Percentiles rank a stretch among this genome's conserved stretches.
Evolutionary conservation across 2,329 filamentous ascomycete genomes (phyloP).

Genomic region (Venturia oleaginea): DNA sequence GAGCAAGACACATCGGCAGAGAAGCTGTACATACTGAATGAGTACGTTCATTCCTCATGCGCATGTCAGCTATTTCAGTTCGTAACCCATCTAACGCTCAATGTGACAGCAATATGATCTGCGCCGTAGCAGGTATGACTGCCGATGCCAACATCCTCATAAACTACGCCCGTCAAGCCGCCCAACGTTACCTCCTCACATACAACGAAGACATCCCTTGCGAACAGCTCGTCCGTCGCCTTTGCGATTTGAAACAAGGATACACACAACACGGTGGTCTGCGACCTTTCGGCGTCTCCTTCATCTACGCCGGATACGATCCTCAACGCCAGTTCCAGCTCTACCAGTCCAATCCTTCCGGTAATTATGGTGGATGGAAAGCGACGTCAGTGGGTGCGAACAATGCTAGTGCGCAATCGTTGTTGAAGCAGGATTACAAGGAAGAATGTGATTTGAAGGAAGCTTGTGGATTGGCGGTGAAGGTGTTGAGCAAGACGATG

Average conservation of each 20-base stretch:
- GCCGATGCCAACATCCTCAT: constrained; percentile 99
- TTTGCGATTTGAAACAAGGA: constrained; percentile 97
- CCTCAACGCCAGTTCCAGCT: constrained; percentile 94
- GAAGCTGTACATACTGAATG: constrained; percentile 99
- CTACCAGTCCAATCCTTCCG: constrained; percentile 97
- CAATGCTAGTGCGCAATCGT: constrained; percentile 91
- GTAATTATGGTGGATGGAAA: constrained; percentile 99
- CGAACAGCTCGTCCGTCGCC: constrained; percentile 90
- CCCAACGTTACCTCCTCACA: constrained; percentile 93
- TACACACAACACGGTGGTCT: constrained; percentile 99
- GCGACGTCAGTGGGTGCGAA: constrained; percentile 96
- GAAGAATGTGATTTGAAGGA: constrained; percentile 95
- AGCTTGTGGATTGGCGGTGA: constrained; percentile 93
- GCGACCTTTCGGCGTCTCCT: constrained; percentile 93
- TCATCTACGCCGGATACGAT: constrained; percentile 99
- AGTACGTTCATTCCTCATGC: constrained; percentile 49
- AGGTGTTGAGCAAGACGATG: constrained; percentile 99
- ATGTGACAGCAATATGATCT: constrained; percentile 88
- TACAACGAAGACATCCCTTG: constrained; percentile 99
- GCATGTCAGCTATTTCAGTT: not conserved
- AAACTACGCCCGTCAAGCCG: constrained; percentile 96
- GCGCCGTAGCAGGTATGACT: constrained; percentile 97
- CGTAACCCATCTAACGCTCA: not conserved
- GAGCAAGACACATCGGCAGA: constrained; percentile 99
- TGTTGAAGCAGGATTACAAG: constrained; percentile 99